Evolutionary conservation across 306 rosid genomes (phyloP).

Genomic region (Trifolium repens): DNA sequence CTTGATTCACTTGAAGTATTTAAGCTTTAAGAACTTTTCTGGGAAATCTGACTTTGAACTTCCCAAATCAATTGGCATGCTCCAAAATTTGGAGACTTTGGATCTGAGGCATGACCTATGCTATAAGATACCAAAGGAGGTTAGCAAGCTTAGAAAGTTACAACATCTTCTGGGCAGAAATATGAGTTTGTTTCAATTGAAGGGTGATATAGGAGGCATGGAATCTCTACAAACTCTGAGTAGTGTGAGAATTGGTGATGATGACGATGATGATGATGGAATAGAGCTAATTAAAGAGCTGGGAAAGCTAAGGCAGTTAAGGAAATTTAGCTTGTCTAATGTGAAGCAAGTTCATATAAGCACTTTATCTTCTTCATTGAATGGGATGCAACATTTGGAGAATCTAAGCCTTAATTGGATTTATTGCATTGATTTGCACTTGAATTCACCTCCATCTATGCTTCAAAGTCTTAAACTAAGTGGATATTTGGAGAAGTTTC

Average conservation of each 20-base stretch:
- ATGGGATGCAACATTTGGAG: not conserved
- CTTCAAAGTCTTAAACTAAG: not conserved
- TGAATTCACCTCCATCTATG: not conserved
- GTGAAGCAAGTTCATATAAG: not conserved
- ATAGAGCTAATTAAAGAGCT: not conserved
- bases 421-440: not conserved
- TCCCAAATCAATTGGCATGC: slow-evolving; percentile 4
- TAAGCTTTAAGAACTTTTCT: not conserved
- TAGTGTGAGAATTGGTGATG: not conserved
- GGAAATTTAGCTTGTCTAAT: not conserved
- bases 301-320: slow-evolving; percentile 1
- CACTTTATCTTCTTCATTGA: not conserved
- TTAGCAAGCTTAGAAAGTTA: slow-evolving; percentile 23
- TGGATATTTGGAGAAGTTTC: not conserved
- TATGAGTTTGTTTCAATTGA: too few species aligned
- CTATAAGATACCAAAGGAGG: not conserved
- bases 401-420: not conserved
- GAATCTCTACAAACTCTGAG: not conserved
- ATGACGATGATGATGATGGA: not conserved
- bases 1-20: slow-evolving; percentile 6
- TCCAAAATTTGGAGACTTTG: slow-evolving; percentile 18
- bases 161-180: not conserved
- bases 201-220: not conserved
- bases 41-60: rapidly evolving
- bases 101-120: not conserved